Evolutionary conservation across 805 yeast genomes (phyloP), one percentile per base, ranked within the genome.

Genomic region (Tetrapisispora phaffii): DNA sequence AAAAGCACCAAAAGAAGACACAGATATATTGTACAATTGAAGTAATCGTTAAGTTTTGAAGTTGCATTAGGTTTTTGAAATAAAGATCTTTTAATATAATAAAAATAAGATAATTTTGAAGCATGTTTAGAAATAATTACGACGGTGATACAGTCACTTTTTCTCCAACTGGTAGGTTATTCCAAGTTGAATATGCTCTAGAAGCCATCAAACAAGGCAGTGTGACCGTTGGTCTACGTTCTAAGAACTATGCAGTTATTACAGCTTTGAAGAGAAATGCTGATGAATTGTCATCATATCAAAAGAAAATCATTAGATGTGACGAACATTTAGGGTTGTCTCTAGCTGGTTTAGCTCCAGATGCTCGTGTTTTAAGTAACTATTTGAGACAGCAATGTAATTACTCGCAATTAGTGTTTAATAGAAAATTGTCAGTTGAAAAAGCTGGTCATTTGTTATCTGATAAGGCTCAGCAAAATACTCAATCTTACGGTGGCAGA

Each of bases 201-300:
- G 98, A 93, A 68, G 97, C 98, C 12, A 93, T 93, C 66, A 93
- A 93, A 64, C 97, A 90, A 70, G 98, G 98, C 33, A 82, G 94
- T 52, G 97, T 97, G 3, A 90, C 97, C 3, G 96, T 89, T 31
- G 99, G 98, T 8, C 71, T 93, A 46, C 82, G 86, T 35, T 87
- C 96, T 34, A 78, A 82, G 55, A 80, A 77, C 42, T 84, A 88
- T 63, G 96, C 88, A 22, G 97, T 90, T 7, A 71, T 93, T 57
- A 97, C 86, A 38, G 97, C 96, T 13, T 71, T 93, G 56, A 93
- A 93, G 70, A 78, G 99, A 65, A 90, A 88, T 63, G 96, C 97
- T 6, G 99, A 93, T 66, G 97, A 93, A 63, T 73, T 93, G 52
- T 97, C 98, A 22, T 87, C 97, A 34, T 93, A 89, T 66, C 99